Conservation (phyloP, 2,329 filamentous ascomycete species). For the Thermoascus crustaceus region DNA sequence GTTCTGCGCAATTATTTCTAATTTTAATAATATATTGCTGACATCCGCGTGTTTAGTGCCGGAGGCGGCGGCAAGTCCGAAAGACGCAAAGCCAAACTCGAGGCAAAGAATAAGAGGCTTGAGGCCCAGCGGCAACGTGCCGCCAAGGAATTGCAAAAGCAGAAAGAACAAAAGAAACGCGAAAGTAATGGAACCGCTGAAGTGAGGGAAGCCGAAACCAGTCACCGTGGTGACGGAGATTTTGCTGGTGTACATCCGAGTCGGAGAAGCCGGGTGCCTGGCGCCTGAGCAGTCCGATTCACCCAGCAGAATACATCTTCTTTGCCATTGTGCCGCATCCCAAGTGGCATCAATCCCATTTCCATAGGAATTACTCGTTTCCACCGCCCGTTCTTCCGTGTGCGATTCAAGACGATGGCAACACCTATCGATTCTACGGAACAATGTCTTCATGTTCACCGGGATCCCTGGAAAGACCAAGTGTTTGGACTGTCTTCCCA, state of each 20-base stretch:
- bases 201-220: conserved; percentile 19
- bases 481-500: too few species aligned
- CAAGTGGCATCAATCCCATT: too few species aligned
- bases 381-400: too few species aligned
- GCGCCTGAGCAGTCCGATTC: conserved; percentile 8
- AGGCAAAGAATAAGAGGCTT: conserved; percentile 77
- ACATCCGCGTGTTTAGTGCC: conserved; percentile 46
- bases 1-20: conserved; percentile 3
- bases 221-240: conserved; percentile 14
- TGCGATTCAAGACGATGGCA: too few species aligned
- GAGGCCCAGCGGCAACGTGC: conserved; percentile 56
- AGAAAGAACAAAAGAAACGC: conserved; percentile 36
- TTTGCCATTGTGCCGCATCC: too few species aligned
- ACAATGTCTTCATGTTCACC: too few species aligned
- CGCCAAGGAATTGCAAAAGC: conserved; percentile 41
- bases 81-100: conserved; percentile 65
- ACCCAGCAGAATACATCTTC: too few species aligned
- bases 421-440: too few species aligned
- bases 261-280: conserved; percentile 29
- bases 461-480: too few species aligned
- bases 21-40: conserved; percentile 10
- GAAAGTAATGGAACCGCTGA: conserved; percentile 24
- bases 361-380: too few species aligned
- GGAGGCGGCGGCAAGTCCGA: conserved; percentile 74
- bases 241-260: conserved; percentile 37